phyloP scores from a whole-genome alignment of 2,329 filamentous ascomycete genomes.

The Penicillium concentricum region DNA sequence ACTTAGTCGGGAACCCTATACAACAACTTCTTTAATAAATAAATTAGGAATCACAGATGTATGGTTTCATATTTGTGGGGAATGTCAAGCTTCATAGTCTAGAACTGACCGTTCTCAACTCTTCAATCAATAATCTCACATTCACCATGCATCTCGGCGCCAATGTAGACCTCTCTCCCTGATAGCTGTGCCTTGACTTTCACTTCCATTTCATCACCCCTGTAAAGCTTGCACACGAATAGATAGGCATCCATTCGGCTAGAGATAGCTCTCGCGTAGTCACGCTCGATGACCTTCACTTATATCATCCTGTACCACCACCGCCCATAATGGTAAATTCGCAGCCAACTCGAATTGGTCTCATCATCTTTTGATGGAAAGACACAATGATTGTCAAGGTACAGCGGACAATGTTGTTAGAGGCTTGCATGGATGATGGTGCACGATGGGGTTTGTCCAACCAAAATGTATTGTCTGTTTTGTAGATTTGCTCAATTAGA shows the following conservation, averaged over 20 bases:
- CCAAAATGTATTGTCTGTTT: neutral
- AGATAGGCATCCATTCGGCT: neutral
- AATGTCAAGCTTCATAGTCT: too few relatives aligned
- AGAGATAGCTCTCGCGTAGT: neutral
- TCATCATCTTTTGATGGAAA: neutral
- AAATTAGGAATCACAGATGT: too few relatives aligned
- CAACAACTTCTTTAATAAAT: too few relatives aligned
- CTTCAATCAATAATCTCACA: too few relatives aligned
- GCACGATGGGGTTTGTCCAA: neutral
- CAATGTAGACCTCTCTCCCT: too few relatives aligned
- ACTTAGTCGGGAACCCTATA: too few relatives aligned
- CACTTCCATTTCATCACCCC: neutral
- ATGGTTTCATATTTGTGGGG: too few relatives aligned
- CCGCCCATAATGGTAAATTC: neutral
- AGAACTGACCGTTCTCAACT: too few relatives aligned
- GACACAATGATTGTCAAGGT: neutral
- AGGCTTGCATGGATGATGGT: neutral
- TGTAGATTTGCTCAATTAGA: neutral
- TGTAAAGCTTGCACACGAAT: too few relatives aligned
- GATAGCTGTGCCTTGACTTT: too few relatives aligned
- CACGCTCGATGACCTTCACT: neutral
- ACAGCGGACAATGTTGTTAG: neutral
- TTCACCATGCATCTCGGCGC: too few relatives aligned
- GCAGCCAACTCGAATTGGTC: neutral
- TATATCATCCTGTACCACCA: neutral